phyloP scores from a whole-genome alignment of 257 asterid species.

The Gardenia jasminoides region DNA sequence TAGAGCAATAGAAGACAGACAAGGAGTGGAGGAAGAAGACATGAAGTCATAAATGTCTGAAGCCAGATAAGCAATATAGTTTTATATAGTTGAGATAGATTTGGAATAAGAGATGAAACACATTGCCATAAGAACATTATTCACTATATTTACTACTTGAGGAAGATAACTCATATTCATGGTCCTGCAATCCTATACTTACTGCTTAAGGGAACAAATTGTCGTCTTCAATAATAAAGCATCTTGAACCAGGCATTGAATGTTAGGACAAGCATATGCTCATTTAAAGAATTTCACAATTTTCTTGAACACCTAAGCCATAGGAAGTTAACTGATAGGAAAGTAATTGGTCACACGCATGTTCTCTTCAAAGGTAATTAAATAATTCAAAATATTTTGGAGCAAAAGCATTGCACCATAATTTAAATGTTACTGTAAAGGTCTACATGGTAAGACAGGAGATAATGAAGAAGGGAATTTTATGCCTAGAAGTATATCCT shows the following conservation, averaged over 20 bases:
- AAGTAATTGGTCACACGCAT: too few relatives aligned
- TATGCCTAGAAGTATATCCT: neutral
- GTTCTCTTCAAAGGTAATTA: neutral
- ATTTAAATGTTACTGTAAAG: neutral
- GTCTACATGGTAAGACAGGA: neutral
- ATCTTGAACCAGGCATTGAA: neutral
- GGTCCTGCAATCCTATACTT: too few relatives aligned
- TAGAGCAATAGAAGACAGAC: too few relatives aligned
- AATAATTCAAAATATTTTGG: neutral
- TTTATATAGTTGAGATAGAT: neutral
- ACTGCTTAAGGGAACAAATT: neutral
- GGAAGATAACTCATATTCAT: neutral
- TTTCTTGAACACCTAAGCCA: neutral
- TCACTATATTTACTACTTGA: neutral
- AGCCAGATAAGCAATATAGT: neutral
- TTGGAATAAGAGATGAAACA: neutral
- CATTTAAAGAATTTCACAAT: neutral
- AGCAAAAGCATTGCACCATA: neutral
- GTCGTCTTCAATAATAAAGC: neutral
- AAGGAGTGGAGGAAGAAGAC: neutral
- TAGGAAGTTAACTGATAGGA: too few relatives aligned
- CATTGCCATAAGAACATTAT: neutral
- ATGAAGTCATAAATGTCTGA: neutral
- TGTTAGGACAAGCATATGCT: neutral
- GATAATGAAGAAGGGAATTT: neutral